Evolutionary conservation across 83 land plant species (phyloP).

Genomic region (Isoetes engelmannii): DNA sequence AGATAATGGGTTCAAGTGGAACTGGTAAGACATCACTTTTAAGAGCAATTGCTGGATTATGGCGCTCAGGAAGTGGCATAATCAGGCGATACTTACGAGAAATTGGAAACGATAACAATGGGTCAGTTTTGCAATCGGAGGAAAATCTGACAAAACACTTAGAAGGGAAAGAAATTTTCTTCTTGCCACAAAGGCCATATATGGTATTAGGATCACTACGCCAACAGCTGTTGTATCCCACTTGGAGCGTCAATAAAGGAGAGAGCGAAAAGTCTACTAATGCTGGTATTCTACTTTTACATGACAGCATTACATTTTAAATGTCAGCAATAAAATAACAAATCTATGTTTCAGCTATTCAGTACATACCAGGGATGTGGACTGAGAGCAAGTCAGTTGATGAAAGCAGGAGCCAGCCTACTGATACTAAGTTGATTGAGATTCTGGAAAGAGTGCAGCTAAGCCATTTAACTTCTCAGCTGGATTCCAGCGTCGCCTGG

Average conservation of each 20-base stretch:
- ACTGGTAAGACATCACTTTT: constrained; percentile 92
- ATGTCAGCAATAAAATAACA: background rate
- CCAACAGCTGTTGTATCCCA: constrained; percentile 91
- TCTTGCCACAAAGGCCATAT: constrained; percentile 94
- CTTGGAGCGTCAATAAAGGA: constrained; percentile 41
- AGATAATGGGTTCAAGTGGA: constrained; percentile 97
- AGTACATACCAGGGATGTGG: background rate
- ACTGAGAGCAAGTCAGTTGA: background rate
- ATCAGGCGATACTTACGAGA: constrained; percentile 49
- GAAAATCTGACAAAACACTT: background rate
- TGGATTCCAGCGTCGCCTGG: constrained; percentile 73
- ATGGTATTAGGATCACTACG: constrained; percentile 94
- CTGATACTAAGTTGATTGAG: constrained; percentile 45
- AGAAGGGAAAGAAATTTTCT: constrained; percentile 34
- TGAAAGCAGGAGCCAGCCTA: constrained; percentile 37
- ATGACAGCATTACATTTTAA: constrained; percentile 23
- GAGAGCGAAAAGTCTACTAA: constrained; percentile 18
- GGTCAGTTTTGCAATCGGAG: background rate
- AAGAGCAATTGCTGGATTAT: constrained; percentile 88
- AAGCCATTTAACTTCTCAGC: constrained; percentile 55
- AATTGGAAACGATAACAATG: constrained; percentile 2
- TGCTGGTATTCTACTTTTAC: constrained; percentile 12
- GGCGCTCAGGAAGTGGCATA: constrained; percentile 70
- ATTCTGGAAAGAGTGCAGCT: constrained; percentile 60
- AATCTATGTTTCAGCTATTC: background rate